Conservation (phyloP, 176 grass and related monocot genomes). For the Phoenix roebelenii region DNA sequence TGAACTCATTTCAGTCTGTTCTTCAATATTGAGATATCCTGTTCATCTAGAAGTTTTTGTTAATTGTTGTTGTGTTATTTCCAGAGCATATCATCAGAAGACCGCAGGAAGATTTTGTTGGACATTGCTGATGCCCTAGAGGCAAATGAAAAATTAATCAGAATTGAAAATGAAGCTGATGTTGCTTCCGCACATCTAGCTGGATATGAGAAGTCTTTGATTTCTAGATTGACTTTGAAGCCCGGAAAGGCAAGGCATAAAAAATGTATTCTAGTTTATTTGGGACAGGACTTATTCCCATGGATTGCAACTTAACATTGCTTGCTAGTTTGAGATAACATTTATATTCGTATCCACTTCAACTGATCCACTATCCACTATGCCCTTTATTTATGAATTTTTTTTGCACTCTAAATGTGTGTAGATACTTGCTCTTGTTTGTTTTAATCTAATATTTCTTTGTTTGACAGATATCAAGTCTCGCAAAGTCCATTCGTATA, state of each 20-base stretch:
- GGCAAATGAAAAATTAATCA: conserved; percentile 56
- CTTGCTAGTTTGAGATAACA: conserved; percentile 1
- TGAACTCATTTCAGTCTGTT: neutral
- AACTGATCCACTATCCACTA: no score
- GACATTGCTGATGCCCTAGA: conserved; percentile 83
- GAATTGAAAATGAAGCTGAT: conserved; percentile 78
- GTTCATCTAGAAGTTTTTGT: neutral
- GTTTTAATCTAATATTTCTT: conserved; percentile 14
- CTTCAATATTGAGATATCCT: neutral
- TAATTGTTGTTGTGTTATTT: neutral
- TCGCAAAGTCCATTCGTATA: conserved; percentile 71
- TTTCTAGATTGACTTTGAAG: conserved; percentile 83
- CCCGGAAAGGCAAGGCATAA: conserved; percentile 49
- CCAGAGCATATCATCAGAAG: conserved; percentile 75
- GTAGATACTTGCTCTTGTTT: neutral
- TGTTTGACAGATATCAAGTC: conserved; percentile 62
- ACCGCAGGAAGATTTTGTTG: conserved; percentile 70
- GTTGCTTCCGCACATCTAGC: conserved; percentile 53
- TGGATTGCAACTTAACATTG: neutral
- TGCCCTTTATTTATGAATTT: no score
- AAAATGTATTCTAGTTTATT: neutral
- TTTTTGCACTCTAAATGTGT: no score
- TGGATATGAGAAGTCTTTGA: conserved; percentile 65
- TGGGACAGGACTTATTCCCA: neutral
- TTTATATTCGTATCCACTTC: no score